Evolutionary conservation across 2,329 filamentous ascomycete species (phyloP).

Genomic region (Monosporascus sp.): DNA sequence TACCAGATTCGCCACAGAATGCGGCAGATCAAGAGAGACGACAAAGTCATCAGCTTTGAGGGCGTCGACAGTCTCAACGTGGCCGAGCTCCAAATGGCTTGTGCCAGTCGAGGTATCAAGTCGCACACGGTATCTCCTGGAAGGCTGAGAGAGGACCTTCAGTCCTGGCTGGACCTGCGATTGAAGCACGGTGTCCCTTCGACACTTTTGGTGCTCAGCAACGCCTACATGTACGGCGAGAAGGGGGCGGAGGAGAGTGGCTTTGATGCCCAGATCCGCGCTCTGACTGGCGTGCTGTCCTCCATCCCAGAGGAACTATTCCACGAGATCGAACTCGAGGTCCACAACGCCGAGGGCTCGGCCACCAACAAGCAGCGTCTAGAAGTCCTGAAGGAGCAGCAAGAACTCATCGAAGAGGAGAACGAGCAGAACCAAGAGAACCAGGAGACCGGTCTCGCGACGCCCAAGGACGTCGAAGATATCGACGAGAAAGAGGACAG

Average conservation of each 20-base stretch:
- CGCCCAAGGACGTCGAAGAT: slow-evolving; percentile 79
- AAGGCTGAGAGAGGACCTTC: slow-evolving; percentile 80
- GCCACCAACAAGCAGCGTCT: slow-evolving; percentile 98
- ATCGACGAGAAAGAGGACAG: slow-evolving; percentile 92
- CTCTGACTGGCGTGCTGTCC: slow-evolving; percentile 84
- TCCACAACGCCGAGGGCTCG: slow-evolving; percentile 92
- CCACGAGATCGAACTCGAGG: slow-evolving; percentile 98
- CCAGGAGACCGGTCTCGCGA: slow-evolving; percentile 66
- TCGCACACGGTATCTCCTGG: slow-evolving; percentile 89
- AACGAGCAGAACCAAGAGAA: slow-evolving; percentile 84
- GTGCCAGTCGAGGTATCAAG: slow-evolving; percentile 84
- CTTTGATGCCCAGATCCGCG: slow-evolving; percentile 85
- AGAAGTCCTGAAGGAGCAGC: slow-evolving; percentile 96
- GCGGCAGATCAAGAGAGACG: slow-evolving; percentile 98
- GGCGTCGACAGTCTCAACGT: slow-evolving; percentile 92
- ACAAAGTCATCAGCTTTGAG: slow-evolving; percentile 89
- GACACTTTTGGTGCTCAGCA: slow-evolving; percentile 89
- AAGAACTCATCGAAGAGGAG: slow-evolving; percentile 96
- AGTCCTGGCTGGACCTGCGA: slow-evolving; percentile 90
- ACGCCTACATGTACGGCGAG: slow-evolving; percentile 94
- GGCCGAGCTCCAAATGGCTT: slow-evolving; percentile 84
- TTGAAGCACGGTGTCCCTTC: slow-evolving; percentile 94
- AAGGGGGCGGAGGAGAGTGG: slow-evolving; percentile 64
- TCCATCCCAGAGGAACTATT: slow-evolving; percentile 96
- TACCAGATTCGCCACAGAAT: slow-evolving; percentile 97